Base-by-base conservation (phyloP, 768 basidiomycete species). In the Kwoniella mangroviensis region DNA sequence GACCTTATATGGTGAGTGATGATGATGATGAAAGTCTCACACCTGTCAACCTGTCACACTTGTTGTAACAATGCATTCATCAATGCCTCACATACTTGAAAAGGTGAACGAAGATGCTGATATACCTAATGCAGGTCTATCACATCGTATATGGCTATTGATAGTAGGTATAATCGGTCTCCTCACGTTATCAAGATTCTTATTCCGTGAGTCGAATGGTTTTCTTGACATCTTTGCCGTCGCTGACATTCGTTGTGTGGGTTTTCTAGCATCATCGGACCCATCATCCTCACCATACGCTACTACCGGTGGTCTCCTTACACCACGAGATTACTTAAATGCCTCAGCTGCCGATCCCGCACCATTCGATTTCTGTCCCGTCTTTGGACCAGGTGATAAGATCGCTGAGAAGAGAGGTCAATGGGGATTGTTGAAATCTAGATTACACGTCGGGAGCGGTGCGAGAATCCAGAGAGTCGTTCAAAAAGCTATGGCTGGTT, bases 311-410 rank as follows among this genome's bases (percentile, higher is more conserved):
- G 55, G 70, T 28, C 72, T 80, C 5, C 76, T 85, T 40, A 79
- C 82, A 4, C 79, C 94, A 0, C 89, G 89, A 79, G 93, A 95
- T 82, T 96, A 95, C 81, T 85, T 97, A 71, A 94, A 95, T 79
- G 84, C 86, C 28, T 84, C 84, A 4, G 71, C 76, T 22, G 83
- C 88, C 42, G 84, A 88, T 64, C 84, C 84, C 40, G 79, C 84
- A 65, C 96, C 96, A 0, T 99, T 99, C 82, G 85, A 86, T 1
- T 99, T 98, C 83, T 99, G 96, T 81, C 96, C 96, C 0, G 87
- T 89, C 1, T 92, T 91, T 80, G 92, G 93, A 2, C 90, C 90
- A 2, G 88, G 88, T 2, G 96, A 98, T 82, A 86, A 86, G 54
- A 85, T 98, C 49, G 92, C 89, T 1, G 83, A 85, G 55, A 91